phyloP scores from a whole-genome alignment of 805 yeast genomes.

The Ogataea pilisensis region DNA sequence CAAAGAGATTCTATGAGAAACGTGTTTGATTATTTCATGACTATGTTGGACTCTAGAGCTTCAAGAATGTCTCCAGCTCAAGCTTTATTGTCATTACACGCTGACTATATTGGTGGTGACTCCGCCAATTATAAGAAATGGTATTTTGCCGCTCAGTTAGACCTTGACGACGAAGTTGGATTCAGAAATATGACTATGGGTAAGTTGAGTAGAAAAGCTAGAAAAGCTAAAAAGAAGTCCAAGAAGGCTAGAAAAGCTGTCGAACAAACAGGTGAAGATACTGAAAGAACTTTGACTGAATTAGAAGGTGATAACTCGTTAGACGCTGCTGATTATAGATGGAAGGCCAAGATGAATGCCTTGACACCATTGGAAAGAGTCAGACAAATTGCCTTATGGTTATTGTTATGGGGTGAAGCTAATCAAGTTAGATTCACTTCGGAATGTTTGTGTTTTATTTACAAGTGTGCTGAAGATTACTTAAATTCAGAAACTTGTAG shows the following conservation, averaged over 20 bases:
- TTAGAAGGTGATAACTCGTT: slow-evolving; percentile 81
- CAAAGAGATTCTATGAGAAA: slow-evolving; percentile 93
- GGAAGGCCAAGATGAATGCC: slow-evolving; percentile 78
- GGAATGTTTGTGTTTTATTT: slow-evolving; percentile 88
- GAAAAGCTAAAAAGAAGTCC: slow-evolving; percentile 76
- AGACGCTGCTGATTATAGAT: slow-evolving; percentile 77
- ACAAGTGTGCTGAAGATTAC: slow-evolving; percentile 92
- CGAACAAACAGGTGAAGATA: slow-evolving; percentile 59
- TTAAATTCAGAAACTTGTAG: slow-evolving; percentile 85
- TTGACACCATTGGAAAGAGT: slow-evolving; percentile 75
- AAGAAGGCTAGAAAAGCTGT: slow-evolving; percentile 70
- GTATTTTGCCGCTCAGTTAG: slow-evolving; percentile 87
- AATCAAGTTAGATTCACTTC: slow-evolving; percentile 91
- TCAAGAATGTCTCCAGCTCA: slow-evolving; percentile 89
- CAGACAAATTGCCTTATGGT: slow-evolving; percentile 70
- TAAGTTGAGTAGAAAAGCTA: slow-evolving; percentile 71
- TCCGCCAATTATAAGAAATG: slow-evolving; percentile 81
- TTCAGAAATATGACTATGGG: slow-evolving; percentile 78
- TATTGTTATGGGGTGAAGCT: slow-evolving; percentile 86
- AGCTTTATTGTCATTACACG: slow-evolving; percentile 76
- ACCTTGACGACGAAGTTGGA: slow-evolving; percentile 79
- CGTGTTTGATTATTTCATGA: slow-evolving; percentile 85
- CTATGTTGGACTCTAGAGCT: slow-evolving; percentile 74
- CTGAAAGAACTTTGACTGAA: slow-evolving; percentile 55
- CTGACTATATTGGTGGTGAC: slow-evolving; percentile 87